Percentiles rank a stretch among this genome's conserved stretches.
These are phyloP conservation scores for Cucurbita maxima DNA, from an alignment of 306 rosid genomes.

Conservation along the genomic window DNA sequence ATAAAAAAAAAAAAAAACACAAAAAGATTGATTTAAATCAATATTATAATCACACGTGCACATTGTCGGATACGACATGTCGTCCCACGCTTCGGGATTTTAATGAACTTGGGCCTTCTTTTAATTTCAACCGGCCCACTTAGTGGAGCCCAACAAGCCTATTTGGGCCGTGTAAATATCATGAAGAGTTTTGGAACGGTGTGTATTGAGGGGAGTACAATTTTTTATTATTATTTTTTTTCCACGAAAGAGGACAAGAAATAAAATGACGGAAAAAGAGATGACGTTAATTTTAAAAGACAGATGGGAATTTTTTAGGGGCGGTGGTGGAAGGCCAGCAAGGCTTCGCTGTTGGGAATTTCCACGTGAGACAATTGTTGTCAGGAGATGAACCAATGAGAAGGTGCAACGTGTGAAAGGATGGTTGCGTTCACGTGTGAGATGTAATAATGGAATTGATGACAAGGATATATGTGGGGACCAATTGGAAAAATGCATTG, in stretches of 20 bases:
- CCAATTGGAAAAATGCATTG: background rate
- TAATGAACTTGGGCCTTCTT: background rate
- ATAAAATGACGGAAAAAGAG: background rate
- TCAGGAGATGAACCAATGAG: background rate
- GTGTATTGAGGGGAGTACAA: background rate
- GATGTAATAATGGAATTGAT: conserved; percentile 5
- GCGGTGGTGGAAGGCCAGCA: background rate
- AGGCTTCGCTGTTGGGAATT: background rate
- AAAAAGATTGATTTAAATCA: background rate
- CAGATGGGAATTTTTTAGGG: background rate
- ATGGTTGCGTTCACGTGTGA: conserved; percentile 4
- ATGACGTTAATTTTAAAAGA: background rate
- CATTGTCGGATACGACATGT: background rate
- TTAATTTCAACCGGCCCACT: background rate
- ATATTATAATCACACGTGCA: background rate
- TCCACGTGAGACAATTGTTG: background rate
- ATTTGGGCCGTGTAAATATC: background rate
- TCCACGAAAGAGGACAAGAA: background rate
- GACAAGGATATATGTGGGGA: conserved; percentile 4
- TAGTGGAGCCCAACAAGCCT: background rate
- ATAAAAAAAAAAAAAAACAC: background rate
- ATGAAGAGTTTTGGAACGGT: background rate
- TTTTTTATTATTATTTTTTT: too few species aligned
- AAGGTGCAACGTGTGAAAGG: background rate
- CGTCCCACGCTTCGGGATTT: background rate